A percentile compares a stretch with the other conserved stretches of the same genome.
These are phyloP conservation scores for Suillus lakei DNA, from an alignment of 768 basidiomycete genomes.

Conservation along the genomic window DNA sequence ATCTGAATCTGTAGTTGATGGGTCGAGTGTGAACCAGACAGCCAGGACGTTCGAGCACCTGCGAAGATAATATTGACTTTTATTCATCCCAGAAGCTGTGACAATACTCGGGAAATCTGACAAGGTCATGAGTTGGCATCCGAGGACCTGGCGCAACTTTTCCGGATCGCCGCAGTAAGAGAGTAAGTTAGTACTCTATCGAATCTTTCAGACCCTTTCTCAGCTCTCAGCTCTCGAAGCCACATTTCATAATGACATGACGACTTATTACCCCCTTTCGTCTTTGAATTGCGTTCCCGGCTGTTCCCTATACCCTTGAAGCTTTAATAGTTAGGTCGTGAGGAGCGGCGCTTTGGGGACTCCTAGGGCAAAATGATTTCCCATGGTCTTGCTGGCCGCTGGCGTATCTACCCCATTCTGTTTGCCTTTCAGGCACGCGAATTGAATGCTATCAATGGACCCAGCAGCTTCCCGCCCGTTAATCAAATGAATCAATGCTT, in stretches of 20 bases:
- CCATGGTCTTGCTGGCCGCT: not conserved
- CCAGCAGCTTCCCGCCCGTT: not conserved
- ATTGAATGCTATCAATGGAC: not conserved
- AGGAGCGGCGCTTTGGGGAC: not conserved
- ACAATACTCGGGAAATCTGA: not conserved
- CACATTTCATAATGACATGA: not conserved
- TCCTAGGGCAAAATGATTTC: not conserved
- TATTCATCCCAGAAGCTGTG: not conserved
- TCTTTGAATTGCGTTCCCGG: not conserved
- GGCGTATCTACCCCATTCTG: too few relatives aligned
- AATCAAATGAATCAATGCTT: not conserved
- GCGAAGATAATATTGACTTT: not conserved
- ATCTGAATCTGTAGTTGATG: not conserved
- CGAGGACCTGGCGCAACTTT: not conserved
- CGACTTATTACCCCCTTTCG: not conserved
- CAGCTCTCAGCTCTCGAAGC: not conserved
- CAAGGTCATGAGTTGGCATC: not conserved
- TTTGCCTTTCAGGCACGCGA: not conserved
- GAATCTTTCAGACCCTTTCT: not conserved
- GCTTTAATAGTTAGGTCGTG: not conserved
- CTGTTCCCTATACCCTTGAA: not conserved
- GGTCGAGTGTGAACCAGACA: not conserved
- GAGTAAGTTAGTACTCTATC: not conserved
- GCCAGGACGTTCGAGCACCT: not conserved
- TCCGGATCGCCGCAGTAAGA: not conserved